Evolutionary conservation across 2,329 filamentous ascomycete species (phyloP), one percentile per base, ranked within the genome.

Genomic region (Cercospora brassicicola): DNA sequence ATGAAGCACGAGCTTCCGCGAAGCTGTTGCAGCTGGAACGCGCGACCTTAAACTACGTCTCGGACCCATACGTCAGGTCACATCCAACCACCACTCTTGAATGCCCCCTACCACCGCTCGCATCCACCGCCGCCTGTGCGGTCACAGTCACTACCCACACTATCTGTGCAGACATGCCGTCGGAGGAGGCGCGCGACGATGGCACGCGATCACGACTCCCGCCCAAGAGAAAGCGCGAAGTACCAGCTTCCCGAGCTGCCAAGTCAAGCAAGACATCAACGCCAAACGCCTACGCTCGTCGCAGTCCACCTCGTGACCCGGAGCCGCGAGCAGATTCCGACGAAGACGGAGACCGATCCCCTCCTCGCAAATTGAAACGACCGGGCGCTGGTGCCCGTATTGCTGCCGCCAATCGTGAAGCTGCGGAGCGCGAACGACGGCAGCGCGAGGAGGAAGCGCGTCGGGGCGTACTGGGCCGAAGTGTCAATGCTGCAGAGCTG

Each of bases 391-490:
- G 75, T 8, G 74, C 78, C 2, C 90, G 91, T 69, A 88, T 94
- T 69, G 87, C 87, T 33, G 87, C 88, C 64, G 81, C 86, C 31
- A 89, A 92, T 74, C 86, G 88, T 33, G 89, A 91, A 73, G 88
- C 88, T 26, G 89, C 90, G 64, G 87, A 89, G 30, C 85, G 87
- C 59, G 79, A 79, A 33, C 78, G 82, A 70, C 67, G 66, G 60
- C 75, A 81, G 65, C 76, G 81, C 45, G 79, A 82, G 68, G 76
- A 79, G 63, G 78, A 81, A 59, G 73, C 63, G 73, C 83, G 48
- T 84, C 81, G 81, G 30, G 64, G 57, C 9, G 53, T 73, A 6
- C 62, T 65, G 59, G 66, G 62, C 20, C 62, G 71, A 10, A 33
- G 61, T 23, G 48, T 62, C 13, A 67, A 69, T 33, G 71, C 66